Conservation (phyloP, 164 flowering plant genomes). For the Piper betle region DNA sequence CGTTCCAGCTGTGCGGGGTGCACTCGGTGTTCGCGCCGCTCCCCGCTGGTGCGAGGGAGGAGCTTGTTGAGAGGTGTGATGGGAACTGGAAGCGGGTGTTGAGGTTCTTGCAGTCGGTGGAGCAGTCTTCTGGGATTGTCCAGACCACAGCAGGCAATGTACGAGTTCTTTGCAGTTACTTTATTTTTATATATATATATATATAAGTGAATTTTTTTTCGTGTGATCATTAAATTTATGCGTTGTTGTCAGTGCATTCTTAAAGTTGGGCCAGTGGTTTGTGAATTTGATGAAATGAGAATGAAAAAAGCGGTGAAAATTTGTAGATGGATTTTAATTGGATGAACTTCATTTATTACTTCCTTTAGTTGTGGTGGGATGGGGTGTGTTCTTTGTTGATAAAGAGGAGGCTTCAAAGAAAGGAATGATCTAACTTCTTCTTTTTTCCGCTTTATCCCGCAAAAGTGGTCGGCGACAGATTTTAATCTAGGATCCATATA, state of each 20-base stretch:
- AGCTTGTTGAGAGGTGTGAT: conserved; percentile 42
- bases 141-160: conserved; percentile 86
- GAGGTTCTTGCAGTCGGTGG: conserved; percentile 80
- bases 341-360: not conserved
- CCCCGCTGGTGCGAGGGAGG: conserved; percentile 21
- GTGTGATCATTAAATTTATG: no score
- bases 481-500: no score
- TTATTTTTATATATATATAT: no score
- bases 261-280: no score
- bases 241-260: no score
- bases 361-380: not conserved
- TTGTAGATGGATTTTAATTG: not conserved
- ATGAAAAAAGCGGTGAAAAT: not conserved
- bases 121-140: conserved; percentile 52
- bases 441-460: no score
- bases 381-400: no score
- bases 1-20: conserved; percentile 44
- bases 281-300: not conserved
- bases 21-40: conserved; percentile 33
- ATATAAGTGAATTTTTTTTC: no score
- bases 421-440: no score
- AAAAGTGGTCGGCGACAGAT: no score
- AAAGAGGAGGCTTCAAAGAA: no score
- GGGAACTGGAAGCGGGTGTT: conserved; percentile 83
- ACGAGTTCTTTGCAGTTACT: conserved; percentile 30